These are phyloP conservation scores for Candida ortonii DNA, from an alignment of 805 yeast genomes.

Conservation along the genomic window DNA sequence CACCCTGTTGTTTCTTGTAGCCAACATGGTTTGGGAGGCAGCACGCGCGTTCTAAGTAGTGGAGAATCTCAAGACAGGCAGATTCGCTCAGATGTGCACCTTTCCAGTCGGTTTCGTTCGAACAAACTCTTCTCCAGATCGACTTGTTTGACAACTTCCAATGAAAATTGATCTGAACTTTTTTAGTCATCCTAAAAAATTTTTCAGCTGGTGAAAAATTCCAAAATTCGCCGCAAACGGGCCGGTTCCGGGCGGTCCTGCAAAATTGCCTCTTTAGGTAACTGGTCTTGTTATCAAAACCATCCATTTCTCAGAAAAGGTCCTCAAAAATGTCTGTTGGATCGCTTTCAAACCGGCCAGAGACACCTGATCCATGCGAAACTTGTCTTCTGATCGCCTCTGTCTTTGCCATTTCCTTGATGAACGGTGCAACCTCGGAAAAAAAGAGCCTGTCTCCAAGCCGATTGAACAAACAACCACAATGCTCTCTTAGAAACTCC, in stretches of 20 bases:
- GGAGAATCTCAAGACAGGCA: too few relatives aligned
- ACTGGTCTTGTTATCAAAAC: too few relatives aligned
- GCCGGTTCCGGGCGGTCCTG: conserved; percentile 4
- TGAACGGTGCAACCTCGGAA: conserved; percentile 26
- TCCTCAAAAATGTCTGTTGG: conserved; percentile 18
- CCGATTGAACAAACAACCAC: conserved; percentile 23
- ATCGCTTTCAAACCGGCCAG: conserved; percentile 15
- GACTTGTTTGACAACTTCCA: too few relatives aligned
- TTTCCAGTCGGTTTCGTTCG: too few relatives aligned
- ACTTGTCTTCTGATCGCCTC: conserved; percentile 17
- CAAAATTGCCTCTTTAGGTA: too few relatives aligned
- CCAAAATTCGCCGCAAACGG: conserved; percentile 5
- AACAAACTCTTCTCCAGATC: too few relatives aligned
- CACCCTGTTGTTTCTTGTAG: conserved; percentile 9
- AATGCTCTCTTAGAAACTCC: conserved; percentile 23
- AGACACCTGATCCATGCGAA: conserved; percentile 1
- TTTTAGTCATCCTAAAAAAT: conserved; percentile 15
- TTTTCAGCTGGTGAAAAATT: conserved; percentile 3
- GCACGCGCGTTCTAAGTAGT: neutral
- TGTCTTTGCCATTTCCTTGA: conserved; percentile 29
- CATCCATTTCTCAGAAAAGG: conserved; percentile 14
- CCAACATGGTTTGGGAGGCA: conserved; percentile 8
- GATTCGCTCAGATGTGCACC: too few relatives aligned
- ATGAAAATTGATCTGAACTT: conserved; percentile 7
- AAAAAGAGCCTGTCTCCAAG: conserved; percentile 13